These are phyloP conservation scores for Mycena alexandri DNA, from an alignment of 768 basidiomycete species.

Conservation along the genomic window DNA sequence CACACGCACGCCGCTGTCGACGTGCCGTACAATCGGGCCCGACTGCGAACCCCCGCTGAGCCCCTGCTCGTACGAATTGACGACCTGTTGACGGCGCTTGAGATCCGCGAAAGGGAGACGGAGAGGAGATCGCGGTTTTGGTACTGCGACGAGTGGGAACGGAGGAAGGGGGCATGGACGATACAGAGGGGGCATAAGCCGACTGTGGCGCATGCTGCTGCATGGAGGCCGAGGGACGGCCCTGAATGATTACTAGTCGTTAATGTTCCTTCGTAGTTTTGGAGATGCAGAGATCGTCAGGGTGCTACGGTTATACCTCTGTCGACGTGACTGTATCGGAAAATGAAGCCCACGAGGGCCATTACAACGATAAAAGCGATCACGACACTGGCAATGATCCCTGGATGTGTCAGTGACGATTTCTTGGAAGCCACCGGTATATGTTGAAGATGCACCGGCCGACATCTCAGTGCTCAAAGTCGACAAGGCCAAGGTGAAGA, in stretches of 20 bases:
- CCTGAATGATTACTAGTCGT: constrained; percentile 1
- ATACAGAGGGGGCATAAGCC: constrained; percentile 24
- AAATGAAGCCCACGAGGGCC: not conserved
- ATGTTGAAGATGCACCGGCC: not conserved
- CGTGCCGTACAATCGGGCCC: constrained; percentile 39
- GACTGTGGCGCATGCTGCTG: constrained; percentile 4
- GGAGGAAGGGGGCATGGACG: no score
- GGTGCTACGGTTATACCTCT: not conserved
- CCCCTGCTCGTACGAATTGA: constrained; percentile 35
- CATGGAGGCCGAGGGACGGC: not conserved
- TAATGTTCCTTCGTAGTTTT: not conserved
- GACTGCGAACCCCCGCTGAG: constrained; percentile 4
- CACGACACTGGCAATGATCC: constrained; percentile 22
- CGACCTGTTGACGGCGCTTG: constrained; percentile 37
- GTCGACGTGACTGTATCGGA: constrained; percentile 20
- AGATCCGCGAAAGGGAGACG: constrained; percentile 35
- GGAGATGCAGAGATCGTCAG: not conserved
- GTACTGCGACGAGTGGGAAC: constrained; percentile 15
- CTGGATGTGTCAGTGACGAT: constrained; percentile 16
- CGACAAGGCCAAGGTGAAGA: constrained; percentile 15
- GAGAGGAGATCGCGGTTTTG: constrained; percentile 21
- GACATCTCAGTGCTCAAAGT: not conserved
- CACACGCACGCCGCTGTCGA: constrained; percentile 46
- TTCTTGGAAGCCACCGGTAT: constrained; percentile 2
- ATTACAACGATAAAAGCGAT: constrained; percentile 6